Conservation (phyloP, 305 asterid species). For the Solanum hybrid region DNA sequence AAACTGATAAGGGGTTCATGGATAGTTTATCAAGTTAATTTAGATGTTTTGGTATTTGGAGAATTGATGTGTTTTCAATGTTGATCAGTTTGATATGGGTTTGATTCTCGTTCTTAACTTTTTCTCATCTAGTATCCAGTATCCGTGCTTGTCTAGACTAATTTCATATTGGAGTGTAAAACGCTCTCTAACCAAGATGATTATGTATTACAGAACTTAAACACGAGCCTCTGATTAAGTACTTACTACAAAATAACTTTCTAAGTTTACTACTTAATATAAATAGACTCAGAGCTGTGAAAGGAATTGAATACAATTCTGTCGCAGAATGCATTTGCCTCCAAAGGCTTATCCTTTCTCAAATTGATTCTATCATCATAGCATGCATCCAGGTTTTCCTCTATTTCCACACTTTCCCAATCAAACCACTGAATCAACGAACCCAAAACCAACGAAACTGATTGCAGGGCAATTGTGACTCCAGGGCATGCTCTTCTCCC, state of each 20-base stretch:
- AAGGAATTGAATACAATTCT: not conserved
- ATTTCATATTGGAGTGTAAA: not conserved
- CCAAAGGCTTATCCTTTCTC: constrained; percentile 7
- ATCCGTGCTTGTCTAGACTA: not conserved
- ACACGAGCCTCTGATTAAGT: not conserved
- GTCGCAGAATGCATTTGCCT: constrained; percentile 8
- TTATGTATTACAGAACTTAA: too few species aligned
- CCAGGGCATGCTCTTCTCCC: constrained; percentile 28
- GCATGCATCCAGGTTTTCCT: constrained; percentile 7
- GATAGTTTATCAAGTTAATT: not conserved
- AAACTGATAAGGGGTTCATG: constrained; percentile 19
- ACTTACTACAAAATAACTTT: too few species aligned
- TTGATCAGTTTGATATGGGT: not conserved
- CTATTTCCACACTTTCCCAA: constrained; percentile 12
- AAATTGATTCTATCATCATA: not conserved
- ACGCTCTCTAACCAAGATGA: not conserved
- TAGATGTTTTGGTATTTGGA: not conserved
- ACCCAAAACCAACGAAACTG: constrained; percentile 13
- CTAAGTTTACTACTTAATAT: not conserved
- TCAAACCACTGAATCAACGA: constrained; percentile 26
- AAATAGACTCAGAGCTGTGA: not conserved
- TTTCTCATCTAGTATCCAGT: not conserved
- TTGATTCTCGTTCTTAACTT: not conserved
- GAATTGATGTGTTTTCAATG: not conserved
- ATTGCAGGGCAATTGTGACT: constrained; percentile 7